Evolutionary conservation across 164 flowering plant genomes (phyloP), one percentile per base, ranked within the genome.

Genomic region (Kalanchoe fedtschenkoi): DNA sequence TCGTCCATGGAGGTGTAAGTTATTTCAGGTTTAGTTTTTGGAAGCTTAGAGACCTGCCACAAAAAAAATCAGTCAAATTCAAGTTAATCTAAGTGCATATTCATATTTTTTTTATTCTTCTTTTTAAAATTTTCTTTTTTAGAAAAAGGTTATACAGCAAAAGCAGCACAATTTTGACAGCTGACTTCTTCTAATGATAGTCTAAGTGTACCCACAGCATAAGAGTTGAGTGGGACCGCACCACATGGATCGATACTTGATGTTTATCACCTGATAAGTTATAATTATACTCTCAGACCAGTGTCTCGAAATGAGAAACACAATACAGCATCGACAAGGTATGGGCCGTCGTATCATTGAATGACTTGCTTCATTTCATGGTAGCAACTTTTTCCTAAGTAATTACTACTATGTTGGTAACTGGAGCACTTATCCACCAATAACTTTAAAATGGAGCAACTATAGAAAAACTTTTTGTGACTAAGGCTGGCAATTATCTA

Each of bases 1-100:
- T 84, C 82, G 70, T 79, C 76, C 61, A 81, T 76, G 14, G 90
- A 81, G 66, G 71, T 63, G 61, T 62, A 35, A 8, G 67, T 59
- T 34, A 34, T 62, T 61, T 66, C 66, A 68, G 80, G 67, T 71
- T 76, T 76, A 11, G 59, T 37, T 8, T 47, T 47, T 2, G 30
- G 55, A 1, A 6, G 2, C 1, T 26, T 47, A 47, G 1, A 3
- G 16, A 8, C 6, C 55, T 47, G 55, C 55, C 2, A 51, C 55
- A 10, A 4, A 11, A 22, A 24, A 47, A 51, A 26, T 6, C 4
- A 24, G 55, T 47, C 14, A 16, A n/a, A n/a, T n/a, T n/a, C n/a
- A n/a, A n/a, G n/a, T n/a, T n/a, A n/a, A n/a, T n/a, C n/a, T n/a
- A n/a, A n/a, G n/a, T n/a, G n/a, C n/a, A n/a, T n/a, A n/a, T n/a